Evolutionary conservation across 2,329 filamentous ascomycete species (phyloP).

Genomic region (Alternaria triticimaculans): DNA sequence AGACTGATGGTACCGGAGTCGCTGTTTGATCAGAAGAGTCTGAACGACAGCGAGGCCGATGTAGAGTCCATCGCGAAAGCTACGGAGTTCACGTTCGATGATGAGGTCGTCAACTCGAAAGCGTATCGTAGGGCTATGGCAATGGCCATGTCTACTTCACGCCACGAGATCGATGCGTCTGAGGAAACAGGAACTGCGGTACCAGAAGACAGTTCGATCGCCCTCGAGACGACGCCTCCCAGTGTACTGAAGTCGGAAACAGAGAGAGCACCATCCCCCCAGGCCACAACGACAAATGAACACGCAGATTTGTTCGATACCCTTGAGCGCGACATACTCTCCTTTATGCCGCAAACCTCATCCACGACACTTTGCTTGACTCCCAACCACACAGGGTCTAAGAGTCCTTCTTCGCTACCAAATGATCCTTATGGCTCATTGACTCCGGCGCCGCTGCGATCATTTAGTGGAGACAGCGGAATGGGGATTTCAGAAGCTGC

Average conservation of each 20-base stretch:
- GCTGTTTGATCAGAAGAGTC: constrained; percentile 19
- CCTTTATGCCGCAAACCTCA: constrained; percentile 22
- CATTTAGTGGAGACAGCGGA: constrained; percentile 12
- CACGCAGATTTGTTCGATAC: constrained; percentile 16
- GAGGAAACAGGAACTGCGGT: constrained; percentile 5
- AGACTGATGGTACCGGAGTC: constrained; percentile 38
- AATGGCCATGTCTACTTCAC: constrained; percentile 27
- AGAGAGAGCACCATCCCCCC: not conserved
- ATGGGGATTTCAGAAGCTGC: not conserved
- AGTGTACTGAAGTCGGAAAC: not conserved
- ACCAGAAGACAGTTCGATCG: constrained; percentile 12
- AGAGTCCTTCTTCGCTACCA: not conserved
- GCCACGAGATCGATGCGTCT: not conserved
- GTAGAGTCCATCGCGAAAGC: constrained; percentile 26
- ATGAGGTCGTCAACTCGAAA: constrained; percentile 41
- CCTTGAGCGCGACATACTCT: constrained; percentile 23
- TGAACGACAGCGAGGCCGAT: constrained; percentile 13
- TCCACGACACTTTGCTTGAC: constrained; percentile 9
- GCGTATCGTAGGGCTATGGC: constrained; percentile 42
- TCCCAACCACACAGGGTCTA: not conserved
- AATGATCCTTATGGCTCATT: not conserved
- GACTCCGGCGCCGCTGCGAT: constrained; percentile 9
- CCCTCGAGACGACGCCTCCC: not conserved
- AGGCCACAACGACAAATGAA: not conserved
- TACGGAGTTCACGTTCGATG: constrained; percentile 42